Conservation (phyloP, 768 basidiomycete species). For the Tulasnella sp. region DNA sequence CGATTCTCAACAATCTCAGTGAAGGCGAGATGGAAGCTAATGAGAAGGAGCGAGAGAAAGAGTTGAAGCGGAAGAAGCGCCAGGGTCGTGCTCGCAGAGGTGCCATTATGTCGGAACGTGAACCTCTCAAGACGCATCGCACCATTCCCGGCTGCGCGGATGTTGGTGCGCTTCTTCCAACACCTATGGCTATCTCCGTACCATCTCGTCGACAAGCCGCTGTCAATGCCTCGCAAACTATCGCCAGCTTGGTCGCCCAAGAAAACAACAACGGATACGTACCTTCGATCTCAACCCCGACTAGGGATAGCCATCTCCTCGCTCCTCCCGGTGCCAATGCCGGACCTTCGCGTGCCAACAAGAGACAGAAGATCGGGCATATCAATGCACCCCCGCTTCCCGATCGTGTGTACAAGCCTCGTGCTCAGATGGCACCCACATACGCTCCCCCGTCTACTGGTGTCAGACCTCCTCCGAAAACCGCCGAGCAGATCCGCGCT, state of each 20-base stretch:
- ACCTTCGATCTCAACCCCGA: slow-evolving; percentile 17
- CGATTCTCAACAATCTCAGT: slow-evolving; percentile 77
- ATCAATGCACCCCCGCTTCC: slow-evolving; percentile 11
- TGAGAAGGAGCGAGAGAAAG: slow-evolving; percentile 91
- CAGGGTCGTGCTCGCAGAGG: slow-evolving; percentile 74
- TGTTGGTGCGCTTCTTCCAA: slow-evolving; percentile 37
- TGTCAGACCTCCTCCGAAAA: neutral
- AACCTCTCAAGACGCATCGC: slow-evolving; percentile 82
- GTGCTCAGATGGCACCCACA: slow-evolving; percentile 1
- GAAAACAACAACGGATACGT: slow-evolving; percentile 57
- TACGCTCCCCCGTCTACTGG: slow-evolving; percentile 4
- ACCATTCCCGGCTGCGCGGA: slow-evolving; percentile 83
- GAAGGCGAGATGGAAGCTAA: slow-evolving; percentile 80
- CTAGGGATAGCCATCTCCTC: slow-evolving; percentile 4
- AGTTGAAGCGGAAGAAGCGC: slow-evolving; percentile 63
- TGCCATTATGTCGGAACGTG: slow-evolving; percentile 80
- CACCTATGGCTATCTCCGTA: slow-evolving; percentile 50
- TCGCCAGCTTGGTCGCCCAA: slow-evolving; percentile 84
- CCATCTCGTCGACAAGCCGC: slow-evolving; percentile 72
- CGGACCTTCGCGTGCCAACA: slow-evolving; percentile 18
- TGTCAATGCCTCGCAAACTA: slow-evolving; percentile 69
- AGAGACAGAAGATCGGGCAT: slow-evolving; percentile 15
- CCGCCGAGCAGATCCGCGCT: neutral
- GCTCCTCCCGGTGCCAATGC: slow-evolving; percentile 29
- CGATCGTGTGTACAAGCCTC: slow-evolving; percentile 5